A percentile compares a stretch with the other conserved stretches of the same genome.
phyloP scores from a whole-genome alignment of 805 yeast genomes.

The baker's yeast (Saccharomyces cerevisiae) region DNA sequence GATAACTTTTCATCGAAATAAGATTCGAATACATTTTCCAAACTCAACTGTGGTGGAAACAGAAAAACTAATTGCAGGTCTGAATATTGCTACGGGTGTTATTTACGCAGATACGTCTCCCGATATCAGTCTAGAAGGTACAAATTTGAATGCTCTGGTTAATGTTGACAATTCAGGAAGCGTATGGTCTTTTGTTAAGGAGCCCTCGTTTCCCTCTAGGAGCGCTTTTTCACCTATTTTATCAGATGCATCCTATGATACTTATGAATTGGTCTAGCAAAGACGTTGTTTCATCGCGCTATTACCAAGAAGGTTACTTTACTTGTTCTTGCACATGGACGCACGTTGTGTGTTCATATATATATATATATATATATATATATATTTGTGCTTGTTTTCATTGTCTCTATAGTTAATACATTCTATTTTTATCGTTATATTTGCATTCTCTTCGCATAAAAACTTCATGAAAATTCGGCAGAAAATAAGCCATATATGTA shows the following conservation, averaged over 20 bases:
- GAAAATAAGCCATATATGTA: not conserved
- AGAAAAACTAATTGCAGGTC: conserved; percentile 48
- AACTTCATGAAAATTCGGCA: not conserved
- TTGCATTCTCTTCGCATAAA: not conserved
- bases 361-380: too few species aligned
- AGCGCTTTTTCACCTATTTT: conserved; percentile 14
- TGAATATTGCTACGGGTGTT: conserved; percentile 50
- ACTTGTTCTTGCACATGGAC: not conserved
- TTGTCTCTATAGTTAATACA: not conserved
- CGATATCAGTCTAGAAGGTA: conserved; percentile 1
- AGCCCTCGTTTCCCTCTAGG: not conserved
- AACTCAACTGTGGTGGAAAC: conserved; percentile 55
- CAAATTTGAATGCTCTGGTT: not conserved
- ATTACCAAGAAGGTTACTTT: not conserved
- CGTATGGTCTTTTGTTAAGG: not conserved
- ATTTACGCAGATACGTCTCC: conserved; percentile 34
- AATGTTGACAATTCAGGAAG: not conserved
- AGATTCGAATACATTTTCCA: conserved; percentile 57
- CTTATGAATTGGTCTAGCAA: not conserved
- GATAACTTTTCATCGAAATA: conserved; percentile 37
- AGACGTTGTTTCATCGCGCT: not conserved
- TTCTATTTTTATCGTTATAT: not conserved
- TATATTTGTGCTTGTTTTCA: not conserved
- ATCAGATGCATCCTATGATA: conserved; percentile 1
- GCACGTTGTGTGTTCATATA: not conserved